Evolutionary conservation across 352 stramenopile genomes (phyloP), one percentile per base, ranked within the genome.

Genomic region (Phytopythium cucurbitacearum): DNA sequence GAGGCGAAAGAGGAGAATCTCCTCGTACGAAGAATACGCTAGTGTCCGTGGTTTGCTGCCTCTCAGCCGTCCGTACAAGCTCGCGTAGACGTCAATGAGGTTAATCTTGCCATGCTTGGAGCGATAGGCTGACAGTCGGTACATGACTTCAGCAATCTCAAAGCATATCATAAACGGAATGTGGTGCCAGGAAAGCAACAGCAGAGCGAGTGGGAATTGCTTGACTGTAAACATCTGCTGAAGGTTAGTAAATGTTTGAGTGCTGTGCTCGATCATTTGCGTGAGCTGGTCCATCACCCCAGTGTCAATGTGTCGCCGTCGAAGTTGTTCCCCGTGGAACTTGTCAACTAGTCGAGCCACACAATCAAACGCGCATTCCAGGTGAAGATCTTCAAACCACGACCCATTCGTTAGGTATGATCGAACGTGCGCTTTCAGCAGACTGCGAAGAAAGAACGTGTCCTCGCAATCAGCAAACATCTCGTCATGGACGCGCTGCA

Each of bases 101-200:
- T 50, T 58, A 36, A 57, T 38, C 36, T 12, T 64, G 9, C 43
- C 35, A 15, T 3, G 59, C 47, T 57, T 68, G 32, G 51, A 8
- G 10, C 37, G 28, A 28, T 56, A 51, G 3, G 13, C 36, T 5
- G 60, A 54, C 9, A 51, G 53, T 0, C 74, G 79, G 34, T 89
- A 87, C 2, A 85, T 53, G 9, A 71, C 67, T 55, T 89, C 76
- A 2, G 71, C 71, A 28, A 89, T 73, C 45, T 89, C 76, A 40
- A 85, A 87, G 44, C 71, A 83, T 4, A 87, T 28, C 12, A 62
- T 40, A 36, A 89, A 84, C 0, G 79, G 76, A n/a, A 89, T 73
- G 15, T 67, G 67, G 28, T 80, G 63, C 76, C 76, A 87, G 7
- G 73, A 65, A 1, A 87, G 45, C 3, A 89, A 53, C 34, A 89